Percentiles rank a stretch among this genome's conserved stretches.
These are phyloP conservation scores for Leccinum fibrillosum DNA, from an alignment of 768 basidiomycete genomes.

Conservation along the genomic window DNA sequence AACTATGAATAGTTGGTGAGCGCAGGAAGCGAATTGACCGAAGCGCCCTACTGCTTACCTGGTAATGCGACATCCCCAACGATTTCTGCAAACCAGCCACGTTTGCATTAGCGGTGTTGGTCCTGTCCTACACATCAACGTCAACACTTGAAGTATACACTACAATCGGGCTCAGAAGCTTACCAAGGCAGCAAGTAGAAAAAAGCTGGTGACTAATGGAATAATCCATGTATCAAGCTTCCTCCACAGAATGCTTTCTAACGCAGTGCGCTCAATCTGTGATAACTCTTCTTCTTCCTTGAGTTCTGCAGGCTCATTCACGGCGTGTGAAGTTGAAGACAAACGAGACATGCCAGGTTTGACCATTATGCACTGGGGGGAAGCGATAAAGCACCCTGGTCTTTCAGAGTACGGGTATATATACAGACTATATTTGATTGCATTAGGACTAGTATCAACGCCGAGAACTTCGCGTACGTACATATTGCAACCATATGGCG, in stretches of 20 bases:
- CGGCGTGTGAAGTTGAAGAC: not conserved
- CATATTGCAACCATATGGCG: too few relatives aligned
- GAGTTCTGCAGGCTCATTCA: not conserved
- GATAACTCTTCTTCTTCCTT: slow-evolving; percentile 1
- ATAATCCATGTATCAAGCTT: slow-evolving; percentile 48
- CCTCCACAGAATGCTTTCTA: slow-evolving; percentile 43
- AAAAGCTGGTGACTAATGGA: slow-evolving; percentile 48
- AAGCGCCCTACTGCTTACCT: slow-evolving; percentile 10
- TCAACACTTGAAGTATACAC: not conserved
- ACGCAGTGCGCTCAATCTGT: slow-evolving; percentile 5
- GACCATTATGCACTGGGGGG: not conserved
- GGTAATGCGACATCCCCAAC: slow-evolving; percentile 33
- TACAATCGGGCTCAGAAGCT: slow-evolving; percentile 11
- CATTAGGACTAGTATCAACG: too few relatives aligned
- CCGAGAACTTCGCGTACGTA: too few relatives aligned
- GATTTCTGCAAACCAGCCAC: slow-evolving; percentile 58
- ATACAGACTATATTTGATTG: too few relatives aligned
- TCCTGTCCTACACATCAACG: slow-evolving; percentile 28
- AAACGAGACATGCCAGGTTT: not conserved
- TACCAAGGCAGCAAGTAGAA: slow-evolving; percentile 50
- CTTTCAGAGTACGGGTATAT: not conserved
- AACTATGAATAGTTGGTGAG: slow-evolving; percentile 25
- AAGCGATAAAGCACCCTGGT: not conserved
- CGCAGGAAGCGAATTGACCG: not conserved
- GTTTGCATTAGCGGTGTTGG: slow-evolving; percentile 57